Evolutionary conservation across 163 green algal genomes (phyloP), one percentile per base, ranked within the genome.

Genomic region (Coccomyxa subellipsoidea): DNA sequence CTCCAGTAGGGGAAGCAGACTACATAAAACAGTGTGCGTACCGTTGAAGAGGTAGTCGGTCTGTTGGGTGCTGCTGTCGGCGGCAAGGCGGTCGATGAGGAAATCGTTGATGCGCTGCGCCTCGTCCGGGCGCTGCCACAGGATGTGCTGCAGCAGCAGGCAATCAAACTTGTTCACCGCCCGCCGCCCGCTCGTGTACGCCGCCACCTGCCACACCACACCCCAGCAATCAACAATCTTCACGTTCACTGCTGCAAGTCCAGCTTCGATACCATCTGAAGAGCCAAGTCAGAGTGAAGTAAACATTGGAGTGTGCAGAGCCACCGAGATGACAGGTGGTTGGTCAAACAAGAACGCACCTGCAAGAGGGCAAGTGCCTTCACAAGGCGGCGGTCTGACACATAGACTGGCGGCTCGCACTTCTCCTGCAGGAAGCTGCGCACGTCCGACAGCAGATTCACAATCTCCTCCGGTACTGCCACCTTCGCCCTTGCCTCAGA

Each of bases 371-470:
- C 86, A 3, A 98, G 88, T 21, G 92, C 85, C 87, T 99, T 99
- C 59, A 98, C 92, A 35, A 99, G 90, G 54, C 96, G 93, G 35
- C 96, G 90, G 89, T 99, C 96, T 6, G 90, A 96, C 3, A 99
- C 91, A 83, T 98, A 99, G 32, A 97, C 89, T 0, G 96, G 94
- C 0, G 96, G 96, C 89, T 99, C 96, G 32, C 93, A 92, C 86
- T 96, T 97, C 72, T 98, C 92, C 85, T 97, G 86, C 82, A 94
- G 87, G 79, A 92, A 88, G 72, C 88, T 89, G 72, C 92, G 86
- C 82, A 95, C 81, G 38, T 81, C 81, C 1, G 84, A 87, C 27
- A 96, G 85, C 72, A 95, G 80, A 69, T 96, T 89, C 25, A 94
- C 89, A 4, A 96, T 90, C 32, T 85, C 78, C 32, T 86, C 83